Conservation (phyloP, 176 grass and related monocot species). For the bread wheat (Triticum aestivum) region IWGSC_CS_RefSeq_v2.1 NC_057806.1:524759529-524760028, state of each 20-base stretch:
- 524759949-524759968: background rate
- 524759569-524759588: no score
- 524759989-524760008: no score
- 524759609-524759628: conserved; percentile 11
- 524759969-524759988: background rate
- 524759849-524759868: background rate
- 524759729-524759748: no score
- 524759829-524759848: background rate
- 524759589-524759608: background rate
- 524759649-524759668: conserved; percentile 19
- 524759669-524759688: no score
- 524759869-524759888: background rate
- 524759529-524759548: conserved; percentile 68
- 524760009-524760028: no score
- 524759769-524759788: no score
- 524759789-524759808: no score
- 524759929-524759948: background rate
- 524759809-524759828: no score
- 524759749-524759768: no score
- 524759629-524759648: conserved; percentile 18
- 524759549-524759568: background rate
- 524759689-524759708: no score
- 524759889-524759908: background rate
- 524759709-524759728: no score
- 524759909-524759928: background rate